These are phyloP conservation scores for Ophiosphaerella korrae DNA, from an alignment of 2,329 filamentous ascomycete species.

Conservation along the genomic window DNA sequence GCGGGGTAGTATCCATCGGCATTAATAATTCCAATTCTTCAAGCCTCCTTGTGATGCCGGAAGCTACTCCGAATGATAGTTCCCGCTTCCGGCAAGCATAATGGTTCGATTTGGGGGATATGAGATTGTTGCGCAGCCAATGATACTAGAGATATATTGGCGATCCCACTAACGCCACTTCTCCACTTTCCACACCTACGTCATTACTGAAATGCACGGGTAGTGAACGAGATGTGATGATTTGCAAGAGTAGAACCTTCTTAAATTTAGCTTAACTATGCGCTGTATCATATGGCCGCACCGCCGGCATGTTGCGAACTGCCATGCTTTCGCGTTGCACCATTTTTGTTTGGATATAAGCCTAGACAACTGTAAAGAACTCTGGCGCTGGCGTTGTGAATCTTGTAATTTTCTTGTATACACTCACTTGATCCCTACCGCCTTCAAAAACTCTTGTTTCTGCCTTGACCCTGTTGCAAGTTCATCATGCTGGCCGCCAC, in stretches of 20 bases:
- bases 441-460: slow-evolving; percentile 40
- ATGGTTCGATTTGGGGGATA: neutral
- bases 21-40: slow-evolving; percentile 15
- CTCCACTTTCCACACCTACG: no score
- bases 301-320: no score
- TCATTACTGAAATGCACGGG: neutral
- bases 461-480: slow-evolving; percentile 13
- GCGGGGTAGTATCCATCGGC: slow-evolving; percentile 13
- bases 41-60: slow-evolving; percentile 5
- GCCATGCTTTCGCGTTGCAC: no score
- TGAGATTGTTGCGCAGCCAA: neutral
- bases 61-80: slow-evolving; percentile 10
- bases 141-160: neutral
- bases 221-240: neutral
- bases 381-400: neutral
- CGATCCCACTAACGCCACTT: neutral
- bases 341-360: neutral
- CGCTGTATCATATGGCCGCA: no score
- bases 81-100: slow-evolving; percentile 1
- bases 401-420: neutral
- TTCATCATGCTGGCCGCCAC: slow-evolving; percentile 1
- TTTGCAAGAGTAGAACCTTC: neutral
- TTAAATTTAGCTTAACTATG: no score
- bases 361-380: neutral
- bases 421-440: slow-evolving; percentile 42